phyloP scores from a whole-genome alignment of 2,329 filamentous ascomycete genomes.

The Eutypella sp. region DNA sequence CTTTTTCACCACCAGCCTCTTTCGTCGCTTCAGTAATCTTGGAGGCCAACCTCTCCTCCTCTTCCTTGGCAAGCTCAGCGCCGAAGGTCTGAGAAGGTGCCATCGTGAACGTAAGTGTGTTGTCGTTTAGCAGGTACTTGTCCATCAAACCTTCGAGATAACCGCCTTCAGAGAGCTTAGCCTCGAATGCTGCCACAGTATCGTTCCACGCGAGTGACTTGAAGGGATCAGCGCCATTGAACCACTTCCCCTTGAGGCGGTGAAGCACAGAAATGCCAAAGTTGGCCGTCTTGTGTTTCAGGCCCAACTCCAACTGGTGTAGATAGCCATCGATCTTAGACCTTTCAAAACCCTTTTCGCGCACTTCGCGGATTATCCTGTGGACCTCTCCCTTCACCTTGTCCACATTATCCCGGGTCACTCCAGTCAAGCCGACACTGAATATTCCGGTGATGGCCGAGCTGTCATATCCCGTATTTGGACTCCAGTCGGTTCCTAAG shows the following conservation, averaged over 20 bases:
- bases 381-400: constrained; percentile 72
- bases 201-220: constrained; percentile 89
- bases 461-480: constrained; percentile 87
- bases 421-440: constrained; percentile 86
- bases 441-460: constrained; percentile 76
- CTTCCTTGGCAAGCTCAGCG: constrained; percentile 69
- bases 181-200: constrained; percentile 77
- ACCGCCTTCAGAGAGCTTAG: constrained; percentile 64
- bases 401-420: constrained; percentile 71
- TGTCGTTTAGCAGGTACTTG: constrained; percentile 85
- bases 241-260: constrained; percentile 86
- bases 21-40: constrained; percentile 70
- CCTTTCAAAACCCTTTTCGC: constrained; percentile 75
- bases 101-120: constrained; percentile 92
- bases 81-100: constrained; percentile 72
- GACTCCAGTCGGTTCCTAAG: constrained; percentile 87
- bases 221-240: constrained; percentile 90
- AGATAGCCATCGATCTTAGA: constrained; percentile 90
- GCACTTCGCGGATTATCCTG: constrained; percentile 64
- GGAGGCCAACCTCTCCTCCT: constrained; percentile 64
- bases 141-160: constrained; percentile 84
- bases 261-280: constrained; percentile 92
- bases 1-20: constrained; percentile 63
- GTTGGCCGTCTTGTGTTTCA: constrained; percentile 94
- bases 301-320: constrained; percentile 84